Base-by-base conservation (phyloP, 1,284 basidiomycete genomes). In the Hemileia vastatrix region DNA sequence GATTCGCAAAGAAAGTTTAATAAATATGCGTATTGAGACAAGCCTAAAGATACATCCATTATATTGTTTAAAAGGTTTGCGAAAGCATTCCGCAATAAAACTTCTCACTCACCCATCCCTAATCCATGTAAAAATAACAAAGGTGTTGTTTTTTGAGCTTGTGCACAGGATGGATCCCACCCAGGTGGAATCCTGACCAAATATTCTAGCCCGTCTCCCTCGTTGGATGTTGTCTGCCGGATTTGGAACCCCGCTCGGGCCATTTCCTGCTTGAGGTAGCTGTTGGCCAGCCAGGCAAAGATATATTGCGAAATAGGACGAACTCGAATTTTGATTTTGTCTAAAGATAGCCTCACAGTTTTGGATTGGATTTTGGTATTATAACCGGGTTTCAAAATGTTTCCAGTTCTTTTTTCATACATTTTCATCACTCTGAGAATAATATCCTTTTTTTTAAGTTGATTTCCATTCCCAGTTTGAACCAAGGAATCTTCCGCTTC, bases 41-140 rank as follows among this genome's bases (percentile, higher is more conserved):
- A 62, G 27, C 59, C 59, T 62, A 33, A 13, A 3, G 31, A 8
- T 44, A 50, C n/a, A n/a, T n/a, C n/a, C n/a, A n/a, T n/a, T n/a
- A n/a, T n/a, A n/a, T n/a, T n/a, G n/a, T n/a, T n/a, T n/a, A n/a
- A n/a, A n/a, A n/a, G n/a, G n/a, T n/a, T n/a, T n/a, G n/a, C n/a
- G n/a, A n/a, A n/a, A n/a, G n/a, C 27, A 13, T 23, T 2, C 15
- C 19, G 6, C 15, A 52, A 15, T n/a, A 45, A 11, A 18, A 36
- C n/a, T 24, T 36, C 15, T 45, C n/a, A 13, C 23, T 48, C 23
- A 62, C 59, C 59, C 31, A 49, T 33, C 32, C 59, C 59, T 9
- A 62, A 33, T 21, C 59, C 59, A 21, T 62, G 59, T 24, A 62
- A 32, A 36, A 62, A 62, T 8, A 62, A 24, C 6, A 62, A 13